These are phyloP conservation scores for Erysimum pusillum DNA, from an alignment of 441 rosid genomes.

Conservation along the genomic window DNA sequence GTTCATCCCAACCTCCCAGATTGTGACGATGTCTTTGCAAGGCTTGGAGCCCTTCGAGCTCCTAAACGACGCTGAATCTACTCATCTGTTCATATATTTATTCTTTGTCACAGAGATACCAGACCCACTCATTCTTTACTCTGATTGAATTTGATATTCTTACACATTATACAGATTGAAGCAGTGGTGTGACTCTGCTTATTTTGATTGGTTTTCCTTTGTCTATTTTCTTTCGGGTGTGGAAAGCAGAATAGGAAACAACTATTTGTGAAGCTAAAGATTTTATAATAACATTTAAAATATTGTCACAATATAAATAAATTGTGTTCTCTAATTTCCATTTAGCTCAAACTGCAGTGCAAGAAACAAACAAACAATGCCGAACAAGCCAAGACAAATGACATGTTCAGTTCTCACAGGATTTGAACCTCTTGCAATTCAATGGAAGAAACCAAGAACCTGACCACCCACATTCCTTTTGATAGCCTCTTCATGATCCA, in stretches of 20 bases:
- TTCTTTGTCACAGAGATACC: slow-evolving; percentile 34
- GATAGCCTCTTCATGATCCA: slow-evolving; percentile 97
- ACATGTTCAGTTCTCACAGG: not conserved
- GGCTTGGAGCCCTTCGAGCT: slow-evolving; percentile 60
- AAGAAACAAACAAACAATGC: slow-evolving; percentile 36
- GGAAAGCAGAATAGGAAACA: slow-evolving; percentile 12
- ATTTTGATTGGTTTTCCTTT: slow-evolving; percentile 8
- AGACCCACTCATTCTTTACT: slow-evolving; percentile 26
- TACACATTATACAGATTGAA: slow-evolving; percentile 30
- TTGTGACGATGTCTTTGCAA: slow-evolving; percentile 66
- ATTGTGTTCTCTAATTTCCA: slow-evolving; percentile 15
- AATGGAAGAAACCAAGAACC: slow-evolving; percentile 90
- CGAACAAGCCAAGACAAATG: slow-evolving; percentile 25
- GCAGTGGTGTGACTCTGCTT: slow-evolving; percentile 37
- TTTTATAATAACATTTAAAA: slow-evolving; percentile 21
- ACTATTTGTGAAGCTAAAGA: slow-evolving; percentile 27
- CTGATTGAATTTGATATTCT: slow-evolving; percentile 24
- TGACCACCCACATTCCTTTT: slow-evolving; percentile 86
- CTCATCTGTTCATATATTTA: slow-evolving; percentile 34
- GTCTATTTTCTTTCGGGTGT: not conserved
- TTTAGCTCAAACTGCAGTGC: slow-evolving; percentile 15
- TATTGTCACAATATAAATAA: slow-evolving; percentile 3
- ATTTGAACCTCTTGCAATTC: slow-evolving; percentile 29
- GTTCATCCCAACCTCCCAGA: slow-evolving; percentile 98
- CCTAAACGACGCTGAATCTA: slow-evolving; percentile 55